Evolutionary conservation across 768 basidiomycete genomes (phyloP), one percentile per base, ranked within the genome.

Genomic region (Tephrocybe rancida): DNA sequence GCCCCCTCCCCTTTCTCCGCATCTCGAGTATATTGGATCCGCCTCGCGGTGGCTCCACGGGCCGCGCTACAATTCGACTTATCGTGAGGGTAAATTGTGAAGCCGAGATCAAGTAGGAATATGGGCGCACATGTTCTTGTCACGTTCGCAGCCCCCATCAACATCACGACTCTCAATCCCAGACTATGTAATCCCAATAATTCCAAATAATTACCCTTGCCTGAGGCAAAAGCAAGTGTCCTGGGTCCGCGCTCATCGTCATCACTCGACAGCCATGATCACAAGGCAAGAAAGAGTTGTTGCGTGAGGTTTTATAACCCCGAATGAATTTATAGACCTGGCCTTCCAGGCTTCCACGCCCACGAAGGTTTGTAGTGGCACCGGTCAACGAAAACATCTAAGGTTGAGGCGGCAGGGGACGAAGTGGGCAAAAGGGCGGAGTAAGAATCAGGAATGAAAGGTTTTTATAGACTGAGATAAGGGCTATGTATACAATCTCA

Each of bases 401-500:
- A n/a, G n/a, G n/a, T n/a, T n/a, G n/a, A n/a, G 46, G 32, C 10
- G 22, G 2, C 8, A 29, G 16, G 29, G 48, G 39, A 24, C 32
- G 37, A 29, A 37, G 37, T 2, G 25, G 35, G 22, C 39, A n/a
- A n/a, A 21, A 19, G 39, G 25, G 42, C 42, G 10, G 42, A 6
- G 5, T 25, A 44, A 7, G 16, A 41, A 41, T 49, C 25, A 49
- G 41, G 22, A 49, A 49, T 5, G 48, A 18, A 39, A 26, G 37
- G 32, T 41, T 49, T 47, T 24, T 49, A 49, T 41, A 41, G 18
- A 16, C 25, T 18, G 26, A 25, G 37, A 39, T 38, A 38, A 48
- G 37, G 48, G 37, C 37, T 27, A 48, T 25, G 35, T 48, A 48
- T 48, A 26, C 38, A 49, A 39, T 41, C 25, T 25, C 39, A 38